Percentiles rank a stretch among this genome's conserved stretches.
These are phyloP conservation scores for Boletus sp. DNA, from an alignment of 768 basidiomycete species.

Conservation along the genomic window DNA sequence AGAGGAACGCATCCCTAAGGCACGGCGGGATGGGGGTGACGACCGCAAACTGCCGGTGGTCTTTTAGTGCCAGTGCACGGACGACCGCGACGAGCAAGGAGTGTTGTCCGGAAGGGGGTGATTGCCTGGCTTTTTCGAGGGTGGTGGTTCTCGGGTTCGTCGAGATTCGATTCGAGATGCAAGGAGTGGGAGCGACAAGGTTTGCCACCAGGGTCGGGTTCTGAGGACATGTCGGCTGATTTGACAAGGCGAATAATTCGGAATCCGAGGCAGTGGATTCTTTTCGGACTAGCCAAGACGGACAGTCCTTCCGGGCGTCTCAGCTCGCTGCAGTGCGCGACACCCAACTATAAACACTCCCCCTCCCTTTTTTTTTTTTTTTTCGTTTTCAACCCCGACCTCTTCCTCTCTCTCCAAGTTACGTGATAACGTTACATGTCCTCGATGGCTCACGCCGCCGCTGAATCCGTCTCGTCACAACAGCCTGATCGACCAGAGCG, in stretches of 20 bases:
- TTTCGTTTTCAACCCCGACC: conserved; percentile 49
- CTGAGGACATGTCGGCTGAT: conserved; percentile 34
- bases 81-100: no score
- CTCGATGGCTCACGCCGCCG: conserved; percentile 54
- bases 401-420: conserved; percentile 38
- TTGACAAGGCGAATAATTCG: conserved; percentile 48
- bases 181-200: conserved; percentile 23
- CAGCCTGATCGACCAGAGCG: conserved; percentile 68
- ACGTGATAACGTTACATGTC: conserved; percentile 53
- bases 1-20: conserved; percentile 36
- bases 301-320: conserved; percentile 24
- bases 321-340: conserved; percentile 9
- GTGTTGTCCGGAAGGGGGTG: conserved; percentile 3
- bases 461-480: conserved; percentile 36
- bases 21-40: conserved; percentile 26
- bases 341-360: conserved; percentile 35
- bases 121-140: conserved; percentile 16
- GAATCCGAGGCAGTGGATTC: conserved; percentile 39
- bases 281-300: conserved; percentile 20
- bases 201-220: conserved; percentile 37
- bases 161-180: conserved; percentile 34
- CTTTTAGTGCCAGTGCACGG: background rate
- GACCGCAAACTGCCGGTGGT: conserved; percentile 29
- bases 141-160: conserved; percentile 20
- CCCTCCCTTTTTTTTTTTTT: conserved; percentile 32